Base-by-base conservation (phyloP, 805 yeast species). In the Vanderwaltozyma verrucispora region DNA sequence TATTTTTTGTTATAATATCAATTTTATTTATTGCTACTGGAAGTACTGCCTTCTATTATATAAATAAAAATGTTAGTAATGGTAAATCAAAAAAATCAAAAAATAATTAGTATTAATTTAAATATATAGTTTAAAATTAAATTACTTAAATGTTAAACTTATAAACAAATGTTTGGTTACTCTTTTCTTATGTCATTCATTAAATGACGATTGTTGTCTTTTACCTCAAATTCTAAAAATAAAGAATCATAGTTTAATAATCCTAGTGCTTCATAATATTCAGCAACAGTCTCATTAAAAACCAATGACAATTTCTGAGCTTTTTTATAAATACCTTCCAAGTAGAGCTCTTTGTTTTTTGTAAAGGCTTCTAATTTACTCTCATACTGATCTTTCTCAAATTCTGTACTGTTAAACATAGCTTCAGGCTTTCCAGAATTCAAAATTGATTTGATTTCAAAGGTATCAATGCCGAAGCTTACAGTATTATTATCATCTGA, bases 141-240 rank as follows among this genome's bases (percentile, higher is more conserved):
- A n/a, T n/a, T n/a, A n/a, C n/a, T n/a, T n/a, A n/a, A n/a, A n/a
- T n/a, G n/a, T n/a, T n/a, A n/a, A n/a, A n/a, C n/a, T n/a, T n/a
- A n/a, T n/a, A n/a, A n/a, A n/a, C n/a, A n/a, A n/a, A n/a, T n/a
- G n/a, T n/a, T n/a, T n/a, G n/a, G n/a, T n/a, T n/a, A n/a, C n/a
- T n/a, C n/a, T 20, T 16, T 10, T 12, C 9, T 17, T 18, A 27
- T 23, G 21, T n/a, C 27, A 5, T 10, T 19, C 28, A 25, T 4
- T 9, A 5, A 17, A 29, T 12, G 11, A 24, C 32, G 20, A 10
- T 2, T 13, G 13, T 35, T 20, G 17, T 36, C 39, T 21, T 49
- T 47, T 3, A 49, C 36, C 24, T 51, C 56, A 14, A 44, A 47
- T 20, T 51, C 56, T 38, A 51, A 32, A 33, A 48, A 46, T 17